Base-by-base conservation (phyloP, 2,329 filamentous ascomycete species). In the Penicillium nordicum region DNA sequence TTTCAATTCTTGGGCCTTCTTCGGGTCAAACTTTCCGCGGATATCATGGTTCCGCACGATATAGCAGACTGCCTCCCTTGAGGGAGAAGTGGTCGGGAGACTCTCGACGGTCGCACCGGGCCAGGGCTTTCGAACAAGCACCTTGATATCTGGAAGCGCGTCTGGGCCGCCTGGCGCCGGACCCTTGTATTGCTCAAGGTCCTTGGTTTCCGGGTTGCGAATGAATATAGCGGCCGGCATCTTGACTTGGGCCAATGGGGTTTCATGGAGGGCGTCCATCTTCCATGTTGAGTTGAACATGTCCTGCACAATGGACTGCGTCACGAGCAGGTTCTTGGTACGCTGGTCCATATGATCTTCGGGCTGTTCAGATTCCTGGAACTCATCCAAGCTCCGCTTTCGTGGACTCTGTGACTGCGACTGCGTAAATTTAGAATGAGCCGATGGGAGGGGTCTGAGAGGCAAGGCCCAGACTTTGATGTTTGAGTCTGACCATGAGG, bases 391-490 rank as follows among this genome's bases (percentile, higher is more conserved):
- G 52, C 74, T 82, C 53, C 80, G 69, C 63, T 81, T 82, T 54
- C 77, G 76, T 21, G 71, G 66, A 49, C 71, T 74, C 29, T 67
- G 66, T 6, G 67, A 59, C 43, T 50, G 55, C 8, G 61, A 54
- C 12, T 52, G 16, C 21, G 74, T 66, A n/a, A 63, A 64, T 37
- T 59, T 67, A 27, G 70, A 60, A 7, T 45, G 57, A 21, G 57
- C 43, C 3, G 63, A 54, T 8, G 47, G 57, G 8, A 7, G 4
- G 12, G 57, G 61, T 49, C 48, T 69, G 38, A 89, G 74, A 0
- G 89, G 83, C 67, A 97, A 80, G 44, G 90, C 87, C 93, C 93
- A 97, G 1, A 97, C 88, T 56, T 86, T 85, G 54, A 97, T 84
- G 60, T 87, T 86, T 11, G 84, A 79, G 71, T 97, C 93, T 56